Conservation (phyloP, 805 yeast genomes). For the Candida boleticola region DNA sequence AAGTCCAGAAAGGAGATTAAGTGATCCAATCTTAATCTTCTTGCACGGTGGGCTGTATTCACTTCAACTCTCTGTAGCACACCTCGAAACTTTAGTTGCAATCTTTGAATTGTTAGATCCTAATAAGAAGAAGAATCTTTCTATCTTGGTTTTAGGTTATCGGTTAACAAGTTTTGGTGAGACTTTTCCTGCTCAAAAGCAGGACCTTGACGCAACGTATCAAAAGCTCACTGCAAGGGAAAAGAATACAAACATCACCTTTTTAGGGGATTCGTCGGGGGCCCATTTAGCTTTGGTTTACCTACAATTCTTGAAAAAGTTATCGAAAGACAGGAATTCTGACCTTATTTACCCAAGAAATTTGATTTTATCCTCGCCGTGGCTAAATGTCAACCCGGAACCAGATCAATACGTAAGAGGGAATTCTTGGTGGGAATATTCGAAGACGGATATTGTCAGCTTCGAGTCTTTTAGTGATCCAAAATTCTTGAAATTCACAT, state of each 20-base stretch:
- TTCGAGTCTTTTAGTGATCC: not conserved
- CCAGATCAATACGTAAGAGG: not conserved
- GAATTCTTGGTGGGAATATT: not conserved
- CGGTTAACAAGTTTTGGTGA: slow-evolving; percentile 26
- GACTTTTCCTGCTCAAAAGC: slow-evolving; percentile 30
- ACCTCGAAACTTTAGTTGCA: slow-evolving; percentile 27
- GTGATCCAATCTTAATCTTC: slow-evolving; percentile 32
- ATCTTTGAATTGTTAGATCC: slow-evolving; percentile 28
- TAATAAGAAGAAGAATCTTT: slow-evolving; percentile 14
- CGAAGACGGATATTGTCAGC: not conserved
- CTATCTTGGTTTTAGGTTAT: slow-evolving; percentile 25
- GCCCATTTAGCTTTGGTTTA: slow-evolving; percentile 34
- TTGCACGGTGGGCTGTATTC: slow-evolving; percentile 44
- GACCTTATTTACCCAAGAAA: not conserved
- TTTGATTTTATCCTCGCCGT: not conserved
- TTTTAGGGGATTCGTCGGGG: slow-evolving; percentile 46
- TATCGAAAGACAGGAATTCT: not conserved
- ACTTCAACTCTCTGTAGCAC: slow-evolving; percentile 27
- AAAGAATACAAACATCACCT: slow-evolving; percentile 25
- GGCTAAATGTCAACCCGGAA: not conserved
- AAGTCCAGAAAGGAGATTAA: slow-evolving; percentile 19
- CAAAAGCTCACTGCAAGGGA: slow-evolving; percentile 15
- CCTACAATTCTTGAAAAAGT: slow-evolving; percentile 23
- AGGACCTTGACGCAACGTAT: slow-evolving; percentile 29
- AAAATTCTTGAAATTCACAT: not conserved